Conservation (phyloP, 805 yeast species). For the Tetrapisispora phaffii region DNA sequence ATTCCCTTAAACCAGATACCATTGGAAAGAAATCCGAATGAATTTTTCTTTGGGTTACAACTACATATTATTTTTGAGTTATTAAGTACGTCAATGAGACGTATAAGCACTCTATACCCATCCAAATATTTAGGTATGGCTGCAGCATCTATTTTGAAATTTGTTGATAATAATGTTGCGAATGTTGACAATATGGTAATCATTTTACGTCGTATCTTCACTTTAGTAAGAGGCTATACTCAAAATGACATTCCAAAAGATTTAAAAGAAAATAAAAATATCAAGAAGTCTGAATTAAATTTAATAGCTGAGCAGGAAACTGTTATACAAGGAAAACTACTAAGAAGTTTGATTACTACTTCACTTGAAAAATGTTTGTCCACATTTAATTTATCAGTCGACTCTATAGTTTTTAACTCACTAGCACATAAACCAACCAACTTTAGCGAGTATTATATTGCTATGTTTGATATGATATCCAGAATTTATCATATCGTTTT, state of each 20-base stretch:
- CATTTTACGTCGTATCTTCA: slow-evolving; percentile 52
- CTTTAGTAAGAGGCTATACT: slow-evolving; percentile 50
- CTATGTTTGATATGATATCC: slow-evolving; percentile 27
- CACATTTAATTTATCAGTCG: slow-evolving; percentile 15
- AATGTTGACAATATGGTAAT: slow-evolving; percentile 30
- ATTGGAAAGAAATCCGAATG: slow-evolving; percentile 15
- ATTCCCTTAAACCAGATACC: slow-evolving; percentile 2
- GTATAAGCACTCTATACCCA: slow-evolving; percentile 64
- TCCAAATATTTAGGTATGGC: slow-evolving; percentile 70
- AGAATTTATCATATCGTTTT: slow-evolving; percentile 43
- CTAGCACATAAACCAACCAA: slow-evolving; percentile 15
- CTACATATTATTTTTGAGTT: slow-evolving; percentile 62
- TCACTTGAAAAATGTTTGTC: slow-evolving; percentile 35
- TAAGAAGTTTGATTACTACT: slow-evolving; percentile 54
- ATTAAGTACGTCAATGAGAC: slow-evolving; percentile 44
- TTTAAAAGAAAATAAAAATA: slow-evolving; percentile 12
- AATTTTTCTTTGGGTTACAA: slow-evolving; percentile 41
- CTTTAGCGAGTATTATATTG: slow-evolving; percentile 17
- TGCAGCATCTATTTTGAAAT: slow-evolving; percentile 46
- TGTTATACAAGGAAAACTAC: slow-evolving; percentile 51
- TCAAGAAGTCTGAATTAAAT: slow-evolving; percentile 30
- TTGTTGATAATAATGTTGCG: slow-evolving; percentile 36
- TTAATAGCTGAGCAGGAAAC: slow-evolving; percentile 47
- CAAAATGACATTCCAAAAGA: slow-evolving; percentile 37
- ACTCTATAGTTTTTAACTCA: slow-evolving; percentile 18